Evolutionary conservation across 2,329 filamentous ascomycete species (phyloP), one percentile per base, ranked within the genome.

Genomic region (Colletotrichum spaethianum): DNA sequence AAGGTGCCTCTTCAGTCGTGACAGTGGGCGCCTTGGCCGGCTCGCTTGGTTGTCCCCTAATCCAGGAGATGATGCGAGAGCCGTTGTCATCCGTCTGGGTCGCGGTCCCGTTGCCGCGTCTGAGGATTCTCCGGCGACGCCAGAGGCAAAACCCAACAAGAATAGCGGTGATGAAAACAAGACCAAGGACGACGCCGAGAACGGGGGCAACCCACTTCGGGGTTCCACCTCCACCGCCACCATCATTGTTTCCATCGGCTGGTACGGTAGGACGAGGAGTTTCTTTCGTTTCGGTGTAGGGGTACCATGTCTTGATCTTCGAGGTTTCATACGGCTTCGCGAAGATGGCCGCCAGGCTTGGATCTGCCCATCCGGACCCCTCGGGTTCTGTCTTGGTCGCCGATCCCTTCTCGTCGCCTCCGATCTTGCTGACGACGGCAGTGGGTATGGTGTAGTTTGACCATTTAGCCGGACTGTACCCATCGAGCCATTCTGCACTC

Each of bases 381-480:
- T 86, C 83, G 1, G 93, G 94, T 0, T 86, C 84, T 0, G 89
- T 93, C 52, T 89, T 82, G 0, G 92, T 95, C n/a, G 94, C 94
- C 16, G 90, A 89, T 8, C 94, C 94, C 0, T 83, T 84, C 8
- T 84, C 85, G 69, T 86, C 83, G 14, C 94, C 94, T 31, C 94
- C 94, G 63, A 96, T 92, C 73, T 89, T 87, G 0, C 84, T 83
- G 65, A 89, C 86, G 4, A 96, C 88, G 23, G 86, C 84, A 20
- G 87, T 83, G 0, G 93, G 94, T 1, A 96, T 93, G 2, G 85
- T 84, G 78, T 97, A 97, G n/a, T 88, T 81, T 31, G 85, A 85
- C 79, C 88, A 91, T 9, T 85, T 86, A 0, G 87, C 82, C 0
- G 93, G 92, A 50, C 91, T 89, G 79, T 96, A 97, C 2, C 86